phyloP scores from a whole-genome alignment of 306 rosid species.

The Cucumis cinereus region DNA sequence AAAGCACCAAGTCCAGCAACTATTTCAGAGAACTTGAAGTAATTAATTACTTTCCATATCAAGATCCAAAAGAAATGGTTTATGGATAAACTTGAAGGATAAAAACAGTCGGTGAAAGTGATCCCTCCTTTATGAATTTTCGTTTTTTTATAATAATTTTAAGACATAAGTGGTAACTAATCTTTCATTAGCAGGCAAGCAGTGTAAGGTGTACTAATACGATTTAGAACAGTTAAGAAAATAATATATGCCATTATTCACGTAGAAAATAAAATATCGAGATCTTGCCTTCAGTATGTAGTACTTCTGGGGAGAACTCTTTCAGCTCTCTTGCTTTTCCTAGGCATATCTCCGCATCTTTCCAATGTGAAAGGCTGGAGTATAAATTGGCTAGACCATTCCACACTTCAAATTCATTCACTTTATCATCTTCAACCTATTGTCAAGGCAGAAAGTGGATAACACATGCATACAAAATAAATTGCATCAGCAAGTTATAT shows the following conservation, averaged over 20 bases:
- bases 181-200: neutral
- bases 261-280: neutral
- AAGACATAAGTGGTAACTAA: neutral
- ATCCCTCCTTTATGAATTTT: neutral
- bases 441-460: conserved; percentile 1
- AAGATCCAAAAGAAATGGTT: neutral
- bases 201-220: neutral
- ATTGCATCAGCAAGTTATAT: neutral
- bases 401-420: conserved; percentile 80
- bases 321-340: conserved; percentile 67
- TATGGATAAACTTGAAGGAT: neutral
- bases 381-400: conserved; percentile 82
- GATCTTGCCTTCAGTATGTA: conserved; percentile 67
- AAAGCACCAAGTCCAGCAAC: neutral
- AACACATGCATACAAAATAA: neutral
- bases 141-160: neutral
- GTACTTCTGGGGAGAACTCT: conserved; percentile 41
- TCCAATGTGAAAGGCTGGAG: conserved; percentile 84
- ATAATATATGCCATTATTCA: neutral
- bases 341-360: conserved; percentile 88
- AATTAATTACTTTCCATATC: neutral
- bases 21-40: neutral
- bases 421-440: conserved; percentile 58
- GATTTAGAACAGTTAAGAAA: neutral
- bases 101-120: neutral